phyloP scores from a whole-genome alignment of 805 yeast species.

The Wickerhamiella vanderwaltii region DNA sequence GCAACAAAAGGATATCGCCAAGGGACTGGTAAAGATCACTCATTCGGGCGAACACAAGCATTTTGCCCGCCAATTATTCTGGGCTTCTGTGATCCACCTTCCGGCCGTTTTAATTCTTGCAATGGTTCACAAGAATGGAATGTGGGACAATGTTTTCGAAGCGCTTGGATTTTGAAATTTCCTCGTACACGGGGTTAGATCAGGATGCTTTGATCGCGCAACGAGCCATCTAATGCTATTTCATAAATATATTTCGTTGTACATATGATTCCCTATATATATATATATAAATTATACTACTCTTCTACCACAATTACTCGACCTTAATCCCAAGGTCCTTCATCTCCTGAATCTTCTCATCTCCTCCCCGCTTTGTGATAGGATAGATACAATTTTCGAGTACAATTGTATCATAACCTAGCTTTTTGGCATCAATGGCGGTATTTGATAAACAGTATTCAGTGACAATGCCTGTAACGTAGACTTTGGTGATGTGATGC shows the following conservation, averaged over 20 bases:
- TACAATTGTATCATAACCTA: conserved; percentile 56
- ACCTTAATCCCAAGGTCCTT: neutral
- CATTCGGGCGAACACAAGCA: conserved; percentile 32
- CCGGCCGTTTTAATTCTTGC: conserved; percentile 85
- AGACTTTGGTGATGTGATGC: conserved; percentile 45
- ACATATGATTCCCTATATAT: too few species aligned
- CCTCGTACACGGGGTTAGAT: neutral
- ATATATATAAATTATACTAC: neutral
- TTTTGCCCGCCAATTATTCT: conserved; percentile 75
- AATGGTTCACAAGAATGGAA: conserved; percentile 88
- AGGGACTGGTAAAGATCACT: conserved; percentile 8
- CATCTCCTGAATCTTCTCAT: conserved; percentile 13
- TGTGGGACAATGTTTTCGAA: conserved; percentile 62
- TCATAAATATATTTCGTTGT: neutral
- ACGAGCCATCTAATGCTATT: conserved; percentile 4
- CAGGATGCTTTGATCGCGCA: neutral
- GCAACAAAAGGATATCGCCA: conserved; percentile 44
- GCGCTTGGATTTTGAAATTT: neutral
- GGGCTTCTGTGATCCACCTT: conserved; percentile 90
- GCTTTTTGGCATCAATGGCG: conserved; percentile 50
- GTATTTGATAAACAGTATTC: conserved; percentile 78
- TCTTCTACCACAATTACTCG: neutral
- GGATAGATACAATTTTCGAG: conserved; percentile 44
- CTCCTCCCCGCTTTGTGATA: conserved; percentile 29
- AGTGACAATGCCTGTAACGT: conserved; percentile 70